Percentiles rank a stretch among this genome's conserved stretches.
Evolutionary conservation across 768 basidiomycete species (phyloP).

Genomic region (Termitomyces eurrhizus): DNA sequence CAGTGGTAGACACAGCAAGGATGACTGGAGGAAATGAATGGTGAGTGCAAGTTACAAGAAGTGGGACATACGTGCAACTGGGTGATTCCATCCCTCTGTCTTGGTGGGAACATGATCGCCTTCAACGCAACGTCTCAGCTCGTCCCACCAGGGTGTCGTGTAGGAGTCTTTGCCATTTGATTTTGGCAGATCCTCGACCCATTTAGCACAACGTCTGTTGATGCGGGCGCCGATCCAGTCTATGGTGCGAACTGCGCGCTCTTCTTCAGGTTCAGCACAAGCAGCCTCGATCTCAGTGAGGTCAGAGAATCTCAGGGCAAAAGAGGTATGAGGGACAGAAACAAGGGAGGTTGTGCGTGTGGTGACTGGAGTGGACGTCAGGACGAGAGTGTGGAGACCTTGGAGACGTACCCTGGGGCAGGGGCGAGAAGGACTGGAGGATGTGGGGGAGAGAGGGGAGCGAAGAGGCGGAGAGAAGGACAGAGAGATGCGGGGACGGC

Average conservation of each 20-base stretch:
- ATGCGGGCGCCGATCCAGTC: conserved; percentile 85
- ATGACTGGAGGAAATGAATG: conserved; percentile 50
- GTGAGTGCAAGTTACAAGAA: conserved; percentile 10
- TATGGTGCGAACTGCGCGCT: conserved; percentile 73
- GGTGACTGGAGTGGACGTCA: conserved; percentile 46
- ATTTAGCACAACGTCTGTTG: conserved; percentile 53
- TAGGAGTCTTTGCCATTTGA: conserved; percentile 33
- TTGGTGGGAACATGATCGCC: conserved; percentile 72
- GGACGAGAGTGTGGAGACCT: conserved; percentile 4
- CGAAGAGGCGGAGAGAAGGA: conserved; percentile 52
- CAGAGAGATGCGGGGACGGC: conserved; percentile 64
- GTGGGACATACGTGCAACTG: conserved; percentile 65
- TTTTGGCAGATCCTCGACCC: conserved; percentile 66
- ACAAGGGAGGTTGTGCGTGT: conserved; percentile 72
- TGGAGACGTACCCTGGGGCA: conserved; percentile 62
- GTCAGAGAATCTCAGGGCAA: conserved; percentile 77
- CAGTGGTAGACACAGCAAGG: conserved; percentile 76
- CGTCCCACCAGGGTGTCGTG: conserved; percentile 86
- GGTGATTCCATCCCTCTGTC: conserved; percentile 84
- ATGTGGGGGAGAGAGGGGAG: conserved; percentile 71
- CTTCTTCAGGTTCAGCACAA: conserved; percentile 74
- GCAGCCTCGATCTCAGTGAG: conserved; percentile 67
- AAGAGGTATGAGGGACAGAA: conserved; percentile 68
- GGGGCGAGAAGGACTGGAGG: conserved; percentile 80
- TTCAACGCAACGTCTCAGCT: conserved; percentile 70